Base-by-base conservation (phyloP, 2,329 filamentous ascomycete species). In the Aspergillus novofumigatus region DNA sequence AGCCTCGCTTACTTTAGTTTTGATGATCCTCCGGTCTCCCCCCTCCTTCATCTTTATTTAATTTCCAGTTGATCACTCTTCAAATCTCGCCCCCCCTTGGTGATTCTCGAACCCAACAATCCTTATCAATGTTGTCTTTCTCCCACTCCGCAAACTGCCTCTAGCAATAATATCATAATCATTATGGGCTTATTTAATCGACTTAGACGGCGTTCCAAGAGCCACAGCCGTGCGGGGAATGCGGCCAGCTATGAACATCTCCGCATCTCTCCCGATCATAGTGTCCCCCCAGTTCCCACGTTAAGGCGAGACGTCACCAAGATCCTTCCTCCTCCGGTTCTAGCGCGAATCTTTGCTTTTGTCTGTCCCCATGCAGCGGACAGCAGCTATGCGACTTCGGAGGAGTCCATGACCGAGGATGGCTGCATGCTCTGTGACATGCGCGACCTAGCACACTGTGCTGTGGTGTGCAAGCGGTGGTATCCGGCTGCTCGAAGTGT, bases 401-500 rank as follows among this genome's bases (percentile, higher is more conserved):
- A 97, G 77, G 84, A 90, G 67, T 91, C 88, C 58, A 86, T 88
- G 63, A 83, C 86, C 51, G 88, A 89, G 64, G 87, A 91, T 76
- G 86, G 86, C 56, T 97, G 93, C 78, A 93, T 94, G 89, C 86
- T 96, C 64, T 97, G 93, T 78, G 91, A 96, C 77, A 83, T 94
- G 79, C 87, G 92, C 64, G 92, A 97, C 74, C 83, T 97, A 55
- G 86, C 91, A 53, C 86, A 91, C 72, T 93, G 90, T 72, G 85
- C 86, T 42, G 81, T 85, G 70, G 90, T 91, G 52, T 90, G 85
- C 72, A 85, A 85, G 67, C 81, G 81, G 66, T 97, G 92, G 92
- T 81, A 81, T 63, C 68, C 74, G 26, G 75, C 80, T n/a, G 83
- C 83, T 38, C 80, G 81, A 61, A 72, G 77, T 29, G 66, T 85